A percentile compares a stretch with the other conserved stretches of the same genome.
Conservation (phyloP, 1,139 yeast genomes). For the Spathaspora jeffriesii region DNA sequence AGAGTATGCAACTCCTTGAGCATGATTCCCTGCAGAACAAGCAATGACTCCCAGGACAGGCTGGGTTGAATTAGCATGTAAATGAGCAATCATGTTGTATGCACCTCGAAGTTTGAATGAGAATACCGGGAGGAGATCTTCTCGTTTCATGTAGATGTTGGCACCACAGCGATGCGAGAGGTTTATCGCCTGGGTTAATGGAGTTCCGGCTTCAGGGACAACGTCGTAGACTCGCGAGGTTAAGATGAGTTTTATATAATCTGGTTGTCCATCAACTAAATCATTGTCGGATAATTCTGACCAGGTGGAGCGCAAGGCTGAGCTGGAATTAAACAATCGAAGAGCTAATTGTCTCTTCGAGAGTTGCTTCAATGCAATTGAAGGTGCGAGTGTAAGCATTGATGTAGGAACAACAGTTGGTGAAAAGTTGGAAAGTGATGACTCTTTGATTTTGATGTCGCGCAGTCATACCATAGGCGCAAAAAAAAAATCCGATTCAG, state of each 20-base stretch:
- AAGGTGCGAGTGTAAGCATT: neutral
- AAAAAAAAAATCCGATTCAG: neutral
- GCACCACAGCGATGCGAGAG: constrained; percentile 74
- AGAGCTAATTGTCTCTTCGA: neutral
- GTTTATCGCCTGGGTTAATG: constrained; percentile 74
- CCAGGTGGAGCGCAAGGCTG: constrained; percentile 17
- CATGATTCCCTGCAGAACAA: constrained; percentile 98
- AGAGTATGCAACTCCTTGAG: constrained; percentile 97
- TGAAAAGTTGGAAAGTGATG: neutral
- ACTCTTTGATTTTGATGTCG: neutral
- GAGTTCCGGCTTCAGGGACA: constrained; percentile 76
- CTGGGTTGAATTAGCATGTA: constrained; percentile 56
- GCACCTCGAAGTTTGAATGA: constrained; percentile 98
- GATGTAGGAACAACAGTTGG: neutral
- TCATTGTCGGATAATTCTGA: constrained; percentile 56
- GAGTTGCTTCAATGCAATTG: neutral
- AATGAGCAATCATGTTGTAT: constrained; percentile 91
- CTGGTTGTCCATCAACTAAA: constrained; percentile 74
- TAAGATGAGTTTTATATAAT: constrained; percentile 83
- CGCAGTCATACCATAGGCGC: neutral
- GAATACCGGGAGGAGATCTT: constrained; percentile 92
- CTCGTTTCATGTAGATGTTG: constrained; percentile 79
- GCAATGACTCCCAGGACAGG: constrained; percentile 92
- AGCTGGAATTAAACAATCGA: neutral
- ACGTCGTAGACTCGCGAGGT: constrained; percentile 96